These are phyloP conservation scores for Hygrophorus russula DNA, from an alignment of 768 basidiomycete genomes.

Conservation along the genomic window DNA sequence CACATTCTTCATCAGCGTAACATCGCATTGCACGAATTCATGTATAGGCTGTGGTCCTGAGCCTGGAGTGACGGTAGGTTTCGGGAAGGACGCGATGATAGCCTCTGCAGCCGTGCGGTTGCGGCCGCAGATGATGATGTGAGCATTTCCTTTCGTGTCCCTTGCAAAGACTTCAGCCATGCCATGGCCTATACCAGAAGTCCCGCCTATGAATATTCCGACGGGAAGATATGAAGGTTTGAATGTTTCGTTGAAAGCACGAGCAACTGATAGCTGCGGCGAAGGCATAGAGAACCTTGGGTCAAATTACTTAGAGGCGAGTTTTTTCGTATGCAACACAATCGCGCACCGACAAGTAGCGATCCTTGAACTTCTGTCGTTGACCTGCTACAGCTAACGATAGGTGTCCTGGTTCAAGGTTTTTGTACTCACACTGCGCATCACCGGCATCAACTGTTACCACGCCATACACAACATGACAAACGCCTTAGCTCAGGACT, in stretches of 20 bases:
- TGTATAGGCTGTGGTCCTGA: slow-evolving; percentile 11
- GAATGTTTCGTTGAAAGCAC: slow-evolving; percentile 20
- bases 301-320: too few species aligned
- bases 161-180: slow-evolving; percentile 35
- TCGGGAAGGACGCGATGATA: slow-evolving; percentile 32
- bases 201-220: slow-evolving; percentile 33
- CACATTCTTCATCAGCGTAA: slow-evolving; percentile 40
- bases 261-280: slow-evolving; percentile 17
- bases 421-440: too few species aligned
- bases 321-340: too few species aligned
- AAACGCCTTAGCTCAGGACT: too few species aligned
- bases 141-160: slow-evolving; percentile 37
- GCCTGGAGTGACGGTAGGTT: slow-evolving; percentile 12
- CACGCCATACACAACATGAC: too few species aligned
- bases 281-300: slow-evolving; percentile 16
- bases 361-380: too few species aligned
- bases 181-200: slow-evolving; percentile 36
- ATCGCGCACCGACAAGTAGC: too few species aligned
- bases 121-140: slow-evolving; percentile 43
- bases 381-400: too few species aligned
- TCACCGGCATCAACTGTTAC: too few species aligned
- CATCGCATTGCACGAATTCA: slow-evolving; percentile 44
- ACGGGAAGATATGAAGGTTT: slow-evolving; percentile 11
- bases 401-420: too few species aligned
- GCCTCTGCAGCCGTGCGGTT: slow-evolving; percentile 35